Base-by-base conservation (phyloP, 768 basidiomycete species). In the Phaffia tasmanica region DNA sequence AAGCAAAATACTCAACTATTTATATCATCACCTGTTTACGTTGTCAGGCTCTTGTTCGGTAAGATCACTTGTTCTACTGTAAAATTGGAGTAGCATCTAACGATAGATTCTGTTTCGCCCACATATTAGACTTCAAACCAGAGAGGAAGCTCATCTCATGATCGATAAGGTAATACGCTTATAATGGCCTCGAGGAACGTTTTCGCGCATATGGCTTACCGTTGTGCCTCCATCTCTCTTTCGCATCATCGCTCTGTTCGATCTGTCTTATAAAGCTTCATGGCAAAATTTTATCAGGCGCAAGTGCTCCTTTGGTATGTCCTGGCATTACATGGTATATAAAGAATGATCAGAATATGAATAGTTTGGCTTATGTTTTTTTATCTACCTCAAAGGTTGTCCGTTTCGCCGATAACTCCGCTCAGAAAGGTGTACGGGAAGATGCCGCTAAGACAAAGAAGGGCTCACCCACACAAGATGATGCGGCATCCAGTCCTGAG, bases 371-470 rank as follows among this genome's bases (percentile, higher is more conserved):
- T 53, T 4, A 53, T 27, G 16, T 27, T 27, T 16, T 42, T 42
- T 42, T 7, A 21, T 60, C 46, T 49, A 16, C 27, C 1, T n/a
- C 35, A 7, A 46, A 61, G 59, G 59, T 67, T 14, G 55, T 57
- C 16, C 61, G 66, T 8, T 67, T 62, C 25, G 66, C 59, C 27
- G 64, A 65, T 29, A 60, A 59, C 9, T 25, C 29, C 15, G 60
- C 61, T 3, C 66, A 67, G 55, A 67, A 67, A 25, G n/a, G 27
- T 15, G 61, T 67, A 1, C 66, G 66, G 30, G 66, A 67, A 49
- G 66, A 67, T 18, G 66, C 66, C 6, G 66, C 66, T 21, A 19
- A 32, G 46, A 1, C 25, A 18, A 67, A 67, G 61, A 67, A 46
- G 56, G 23, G 30, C 15, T 63, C 62, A 21, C 35, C 50, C 15